Base-by-base conservation (phyloP, 371 early-diverging fungal species). In the Mortierella sp. region DNA sequence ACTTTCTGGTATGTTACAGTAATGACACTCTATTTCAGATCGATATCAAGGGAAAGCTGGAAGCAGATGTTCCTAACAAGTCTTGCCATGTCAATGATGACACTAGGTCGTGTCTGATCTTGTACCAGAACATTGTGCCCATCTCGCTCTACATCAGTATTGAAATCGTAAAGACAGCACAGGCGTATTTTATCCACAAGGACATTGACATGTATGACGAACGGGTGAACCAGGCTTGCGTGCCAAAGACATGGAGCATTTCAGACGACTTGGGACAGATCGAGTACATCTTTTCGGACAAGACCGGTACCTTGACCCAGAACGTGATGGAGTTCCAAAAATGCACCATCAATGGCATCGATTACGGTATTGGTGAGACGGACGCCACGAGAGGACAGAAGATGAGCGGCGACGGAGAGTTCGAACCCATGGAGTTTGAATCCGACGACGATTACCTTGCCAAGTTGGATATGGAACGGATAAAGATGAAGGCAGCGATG, bases 241-340 rank as follows among this genome's bases (percentile, higher is more conserved):
- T 89, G 14, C 92, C 96, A 19, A 90, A 93, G 60, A 91, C 94
- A 39, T 96, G 96, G 91, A 96, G 89, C 54, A 85, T 93, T 41
- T 89, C 91, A 13, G 93, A 93, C 54, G 93, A 93, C 63, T 81
- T 91, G 49, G 93, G 99, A n/a, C 94, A 95, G 72, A 93, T 98
- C 62, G 94, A 97, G 65, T 97, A 95, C 82, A 87, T 98, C n/a
- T 94, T 98, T 64, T 92, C 94, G n/a, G 98, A 98, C 84, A 98
- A 98, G 60, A 98, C 98, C 3, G 98, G 98, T 10, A 98, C 98
- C 4, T 80, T 98, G 42, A 98, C 98, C 0, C 91, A 94, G 70
- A 98, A 98, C 81, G 86, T 93, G n/a, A 98, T 97, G 98, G 86
- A 88, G 66, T 93, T 95, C 64, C 88, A 89, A 67, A 92, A 91